phyloP scores from a whole-genome alignment of 106 monocot genomes.

The Acorus calamus region DNA sequence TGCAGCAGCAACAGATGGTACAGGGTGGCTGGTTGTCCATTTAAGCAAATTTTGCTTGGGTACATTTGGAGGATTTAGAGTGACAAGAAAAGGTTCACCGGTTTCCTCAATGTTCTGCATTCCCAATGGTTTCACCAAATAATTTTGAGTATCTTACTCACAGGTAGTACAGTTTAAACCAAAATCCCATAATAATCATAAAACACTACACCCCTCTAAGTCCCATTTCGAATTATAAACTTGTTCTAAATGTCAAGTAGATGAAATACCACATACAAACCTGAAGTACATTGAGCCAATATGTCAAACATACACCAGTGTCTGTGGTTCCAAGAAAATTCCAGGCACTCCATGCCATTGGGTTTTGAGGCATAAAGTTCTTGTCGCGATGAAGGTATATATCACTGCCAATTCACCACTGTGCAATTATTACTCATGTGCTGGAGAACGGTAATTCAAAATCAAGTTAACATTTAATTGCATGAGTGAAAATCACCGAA shows the following conservation, averaged over 20 bases:
- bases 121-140: neutral
- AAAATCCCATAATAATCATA: too few relatives aligned
- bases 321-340: conserved; percentile 76
- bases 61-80: conserved; percentile 56
- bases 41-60: conserved; percentile 50
- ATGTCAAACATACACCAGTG: conserved; percentile 63
- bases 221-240: too few relatives aligned
- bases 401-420: conserved; percentile 31
- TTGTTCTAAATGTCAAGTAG: too few relatives aligned
- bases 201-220: too few relatives aligned
- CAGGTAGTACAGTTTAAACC: too few relatives aligned
- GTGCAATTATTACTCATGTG: too few relatives aligned
- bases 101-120: conserved; percentile 60
- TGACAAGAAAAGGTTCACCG: conserved; percentile 52
- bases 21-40: conserved; percentile 74
- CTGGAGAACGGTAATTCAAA: too few relatives aligned
- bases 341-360: conserved; percentile 93
- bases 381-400: conserved; percentile 81
- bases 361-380: conserved; percentile 77
- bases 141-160: too few relatives aligned
- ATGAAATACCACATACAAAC: conserved; percentile 17
- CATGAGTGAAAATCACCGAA: too few relatives aligned
- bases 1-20: conserved; percentile 82
- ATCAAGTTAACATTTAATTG: too few relatives aligned
- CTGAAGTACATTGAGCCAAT: conserved; percentile 97